Percentiles rank a stretch among this genome's conserved stretches.
Conservation (phyloP, 345 rosid species). For the Citrus trifoliata region DNA sequence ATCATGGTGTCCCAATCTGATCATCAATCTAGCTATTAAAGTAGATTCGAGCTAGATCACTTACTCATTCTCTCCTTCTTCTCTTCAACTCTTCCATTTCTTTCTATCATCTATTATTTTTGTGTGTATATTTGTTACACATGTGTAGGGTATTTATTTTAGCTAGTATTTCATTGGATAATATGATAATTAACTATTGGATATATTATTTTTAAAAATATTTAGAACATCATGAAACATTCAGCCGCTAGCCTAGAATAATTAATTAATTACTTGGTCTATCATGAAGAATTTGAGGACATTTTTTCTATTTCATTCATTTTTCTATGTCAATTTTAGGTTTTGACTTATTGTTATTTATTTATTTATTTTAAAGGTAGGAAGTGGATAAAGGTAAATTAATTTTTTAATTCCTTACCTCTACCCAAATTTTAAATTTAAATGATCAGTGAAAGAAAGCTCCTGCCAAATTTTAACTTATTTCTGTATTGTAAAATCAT, state of each 20-base stretch:
- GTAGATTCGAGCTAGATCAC: constrained; percentile 8
- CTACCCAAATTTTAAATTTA: too few relatives aligned
- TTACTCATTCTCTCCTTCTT: not conserved
- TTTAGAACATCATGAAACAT: not conserved
- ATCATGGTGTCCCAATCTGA: too few relatives aligned
- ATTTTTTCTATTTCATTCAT: too few relatives aligned
- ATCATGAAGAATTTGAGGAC: not conserved
- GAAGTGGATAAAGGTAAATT: too few relatives aligned
- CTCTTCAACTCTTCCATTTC: not conserved
- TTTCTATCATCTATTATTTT: not conserved
- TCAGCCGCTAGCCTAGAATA: not conserved
- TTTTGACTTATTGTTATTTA: too few relatives aligned
- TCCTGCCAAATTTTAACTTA: too few relatives aligned
- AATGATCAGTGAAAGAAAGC: too few relatives aligned
- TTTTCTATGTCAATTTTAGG: not conserved
- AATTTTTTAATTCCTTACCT: too few relatives aligned
- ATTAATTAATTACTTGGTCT: not conserved
- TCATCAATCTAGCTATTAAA: too few relatives aligned
- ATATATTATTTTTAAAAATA: not conserved
- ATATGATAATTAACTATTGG: not conserved
- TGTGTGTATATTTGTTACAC: too few relatives aligned
- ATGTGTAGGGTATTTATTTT: not conserved
- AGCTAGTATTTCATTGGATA: not conserved
- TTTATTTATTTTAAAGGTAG: too few relatives aligned
- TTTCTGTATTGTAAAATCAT: not conserved